Conservation (phyloP, 345 rosid genomes). For the Brassica carinata region DNA sequence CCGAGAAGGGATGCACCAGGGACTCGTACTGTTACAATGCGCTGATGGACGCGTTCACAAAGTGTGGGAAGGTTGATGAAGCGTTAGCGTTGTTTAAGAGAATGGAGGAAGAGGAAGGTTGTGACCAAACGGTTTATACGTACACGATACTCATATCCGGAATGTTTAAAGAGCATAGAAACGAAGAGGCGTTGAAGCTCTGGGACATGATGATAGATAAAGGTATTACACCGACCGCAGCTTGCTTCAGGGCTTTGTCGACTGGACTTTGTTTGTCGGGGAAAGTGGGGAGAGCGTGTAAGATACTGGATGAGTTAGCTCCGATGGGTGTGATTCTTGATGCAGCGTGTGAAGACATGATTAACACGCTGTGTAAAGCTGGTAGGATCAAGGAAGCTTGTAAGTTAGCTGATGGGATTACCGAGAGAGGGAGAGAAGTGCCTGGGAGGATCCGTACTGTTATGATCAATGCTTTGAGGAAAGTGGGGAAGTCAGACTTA, state of each 20-base stretch:
- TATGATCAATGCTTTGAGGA: conserved; percentile 82
- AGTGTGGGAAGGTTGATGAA: conserved; percentile 63
- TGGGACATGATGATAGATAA: conserved; percentile 88
- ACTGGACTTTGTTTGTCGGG: conserved; percentile 84
- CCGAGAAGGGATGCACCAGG: conserved; percentile 54
- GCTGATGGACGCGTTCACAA: conserved; percentile 69
- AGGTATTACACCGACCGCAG: conserved; percentile 82
- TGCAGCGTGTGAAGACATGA: conserved; percentile 85
- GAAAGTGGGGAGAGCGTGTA: conserved; percentile 88
- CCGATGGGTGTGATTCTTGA: conserved; percentile 82
- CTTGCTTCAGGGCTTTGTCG: conserved; percentile 74
- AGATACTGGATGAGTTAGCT: conserved; percentile 81
- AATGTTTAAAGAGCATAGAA: conserved; percentile 63
- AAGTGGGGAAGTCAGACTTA: conserved; percentile 79
- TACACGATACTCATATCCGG: conserved; percentile 70
- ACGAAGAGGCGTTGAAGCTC: conserved; percentile 77
- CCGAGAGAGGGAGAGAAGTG: conserved; percentile 79
- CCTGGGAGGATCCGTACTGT: conserved; percentile 72
- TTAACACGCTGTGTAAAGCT: conserved; percentile 66
- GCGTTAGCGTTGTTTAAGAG: conserved; percentile 61
- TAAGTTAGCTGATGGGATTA: conserved; percentile 82
- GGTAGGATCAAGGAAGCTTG: conserved; percentile 85
- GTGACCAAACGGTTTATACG: conserved; percentile 76
- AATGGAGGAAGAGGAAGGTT: conserved; percentile 74
- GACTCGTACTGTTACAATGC: conserved; percentile 90